These are phyloP conservation scores for Fusarium sp. DNA, from an alignment of 2,329 filamentous ascomycete species.

Conservation along the genomic window DNA sequence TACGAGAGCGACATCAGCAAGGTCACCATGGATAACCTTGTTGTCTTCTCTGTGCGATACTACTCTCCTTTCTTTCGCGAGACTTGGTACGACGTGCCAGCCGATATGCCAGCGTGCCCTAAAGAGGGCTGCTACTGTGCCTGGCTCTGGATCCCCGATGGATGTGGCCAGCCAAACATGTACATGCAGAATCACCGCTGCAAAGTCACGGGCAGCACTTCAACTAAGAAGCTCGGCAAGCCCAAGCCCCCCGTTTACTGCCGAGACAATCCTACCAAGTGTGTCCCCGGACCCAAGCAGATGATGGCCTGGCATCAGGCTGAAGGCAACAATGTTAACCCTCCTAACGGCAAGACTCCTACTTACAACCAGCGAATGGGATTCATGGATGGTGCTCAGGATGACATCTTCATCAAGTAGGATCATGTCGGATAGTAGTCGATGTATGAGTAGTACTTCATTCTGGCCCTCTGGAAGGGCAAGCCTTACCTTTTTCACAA, in stretches of 20 bases:
- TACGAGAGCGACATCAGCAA: constrained; percentile 62
- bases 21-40: constrained; percentile 65
- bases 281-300: constrained; percentile 63
- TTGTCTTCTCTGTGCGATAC: constrained; percentile 62
- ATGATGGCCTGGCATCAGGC: constrained; percentile 63
- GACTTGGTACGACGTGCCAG: constrained; percentile 49
- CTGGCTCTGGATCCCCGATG: constrained; percentile 52
- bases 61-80: constrained; percentile 53
- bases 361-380: constrained; percentile 54
- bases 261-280: constrained; percentile 56
- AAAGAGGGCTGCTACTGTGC: constrained; percentile 50
- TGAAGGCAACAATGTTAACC: constrained; percentile 53
- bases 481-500: not conserved
- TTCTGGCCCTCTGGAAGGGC: constrained; percentile 20
- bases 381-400: constrained; percentile 52
- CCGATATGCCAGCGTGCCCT: constrained; percentile 48
- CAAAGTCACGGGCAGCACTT: constrained; percentile 60
- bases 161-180: constrained; percentile 50
- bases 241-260: constrained; percentile 60
- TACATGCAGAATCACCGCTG: constrained; percentile 66
- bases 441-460: constrained; percentile 15
- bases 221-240: constrained; percentile 57
- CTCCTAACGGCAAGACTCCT: constrained; percentile 48
- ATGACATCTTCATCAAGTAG: constrained; percentile 49
- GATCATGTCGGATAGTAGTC: not conserved